Conservation (phyloP, 2,329 filamentous ascomycete genomes). For the Cytospora chrysosperma region DNA sequence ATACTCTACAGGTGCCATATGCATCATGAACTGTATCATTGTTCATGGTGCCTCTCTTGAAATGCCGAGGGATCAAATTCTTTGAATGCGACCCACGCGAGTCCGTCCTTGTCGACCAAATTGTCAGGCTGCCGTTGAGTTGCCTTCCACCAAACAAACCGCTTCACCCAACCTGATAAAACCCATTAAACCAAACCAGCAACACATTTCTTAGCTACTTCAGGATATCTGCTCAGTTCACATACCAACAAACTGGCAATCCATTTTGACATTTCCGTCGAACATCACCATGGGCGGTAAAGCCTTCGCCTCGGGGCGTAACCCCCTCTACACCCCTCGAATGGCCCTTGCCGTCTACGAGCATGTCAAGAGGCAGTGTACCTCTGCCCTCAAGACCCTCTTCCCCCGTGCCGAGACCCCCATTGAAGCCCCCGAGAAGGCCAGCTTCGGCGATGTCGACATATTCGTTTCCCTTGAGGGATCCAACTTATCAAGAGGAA, state of each 20-base stretch:
- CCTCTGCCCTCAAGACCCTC: slow-evolving; percentile 46
- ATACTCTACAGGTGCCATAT: too few species aligned
- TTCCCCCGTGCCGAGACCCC: slow-evolving; percentile 59
- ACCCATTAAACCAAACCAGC: background rate
- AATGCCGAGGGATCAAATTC: background rate
- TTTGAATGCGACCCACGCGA: background rate
- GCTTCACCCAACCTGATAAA: background rate
- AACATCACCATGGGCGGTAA: slow-evolving; percentile 61
- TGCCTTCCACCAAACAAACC: background rate
- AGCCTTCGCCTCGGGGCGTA: slow-evolving; percentile 49
- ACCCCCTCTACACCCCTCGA: slow-evolving; percentile 60
- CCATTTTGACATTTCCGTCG: too few species aligned
- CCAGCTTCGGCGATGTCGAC: slow-evolving; percentile 71
- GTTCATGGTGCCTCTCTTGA: background rate
- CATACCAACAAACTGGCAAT: background rate
- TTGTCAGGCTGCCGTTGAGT: background rate
- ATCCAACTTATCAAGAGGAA: background rate
- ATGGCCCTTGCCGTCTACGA: slow-evolving; percentile 61
- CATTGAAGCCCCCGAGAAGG: slow-evolving; percentile 68
- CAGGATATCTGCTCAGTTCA: background rate
- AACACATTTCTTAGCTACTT: background rate
- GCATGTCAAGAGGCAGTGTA: slow-evolving; percentile 46
- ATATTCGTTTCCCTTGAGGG: slow-evolving; percentile 52
- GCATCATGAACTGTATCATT: too few species aligned
- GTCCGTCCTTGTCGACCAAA: background rate